Conservation (phyloP, 2,329 filamentous ascomycete species). For the Sporothrix brunneoviolacea region DNA sequence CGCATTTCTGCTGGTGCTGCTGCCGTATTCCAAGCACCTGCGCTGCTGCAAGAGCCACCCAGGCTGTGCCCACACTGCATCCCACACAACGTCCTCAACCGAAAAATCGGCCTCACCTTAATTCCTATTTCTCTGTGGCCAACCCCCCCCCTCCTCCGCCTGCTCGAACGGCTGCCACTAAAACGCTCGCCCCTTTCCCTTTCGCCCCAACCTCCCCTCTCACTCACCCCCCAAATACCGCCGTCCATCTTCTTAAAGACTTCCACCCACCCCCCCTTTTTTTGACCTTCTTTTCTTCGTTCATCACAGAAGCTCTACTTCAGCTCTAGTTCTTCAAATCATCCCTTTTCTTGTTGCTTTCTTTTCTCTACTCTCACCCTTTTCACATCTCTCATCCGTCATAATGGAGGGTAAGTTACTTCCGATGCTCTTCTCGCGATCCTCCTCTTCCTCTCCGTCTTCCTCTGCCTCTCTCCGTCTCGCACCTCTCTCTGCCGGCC, state of each 20-base stretch:
- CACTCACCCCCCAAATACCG: constrained; percentile 3
- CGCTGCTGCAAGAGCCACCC: no score
- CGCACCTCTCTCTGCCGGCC: neutral
- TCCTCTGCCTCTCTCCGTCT: neutral
- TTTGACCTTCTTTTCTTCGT: constrained; percentile 28
- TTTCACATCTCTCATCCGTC: constrained; percentile 36
- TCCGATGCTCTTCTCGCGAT: constrained; percentile 3
- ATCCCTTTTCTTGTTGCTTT: constrained; percentile 22
- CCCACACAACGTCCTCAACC: constrained; percentile 10
- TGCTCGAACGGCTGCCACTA: neutral
- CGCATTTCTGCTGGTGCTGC: no score
- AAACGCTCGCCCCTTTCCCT: neutral
- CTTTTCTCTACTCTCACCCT: constrained; percentile 23
- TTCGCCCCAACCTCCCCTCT: constrained; percentile 18
- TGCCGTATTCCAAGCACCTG: no score
- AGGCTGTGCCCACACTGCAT: no score
- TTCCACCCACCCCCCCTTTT: constrained; percentile 26
- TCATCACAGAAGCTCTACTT: constrained; percentile 24
- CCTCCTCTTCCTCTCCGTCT: neutral
- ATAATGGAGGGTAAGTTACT: constrained; percentile 46
- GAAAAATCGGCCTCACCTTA: constrained; percentile 13
- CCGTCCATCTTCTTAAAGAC: constrained; percentile 10
- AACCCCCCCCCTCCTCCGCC: neutral
- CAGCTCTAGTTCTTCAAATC: constrained; percentile 28
- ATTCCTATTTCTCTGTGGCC: neutral